phyloP scores from a whole-genome alignment of 306 rosid genomes.

The Ochetophila trinervis region DNA sequence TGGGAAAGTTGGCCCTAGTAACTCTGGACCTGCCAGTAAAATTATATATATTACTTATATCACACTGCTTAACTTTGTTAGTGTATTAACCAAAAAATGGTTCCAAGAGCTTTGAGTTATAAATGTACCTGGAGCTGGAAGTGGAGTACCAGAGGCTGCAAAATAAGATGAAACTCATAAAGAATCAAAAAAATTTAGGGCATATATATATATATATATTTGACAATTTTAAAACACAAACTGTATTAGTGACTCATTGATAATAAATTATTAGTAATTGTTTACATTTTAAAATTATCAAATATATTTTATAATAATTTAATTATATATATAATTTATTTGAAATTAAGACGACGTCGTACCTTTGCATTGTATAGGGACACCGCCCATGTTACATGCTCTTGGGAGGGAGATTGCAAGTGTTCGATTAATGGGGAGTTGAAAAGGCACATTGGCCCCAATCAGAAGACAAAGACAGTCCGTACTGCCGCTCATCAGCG shows the following conservation, averaged over 20 bases:
- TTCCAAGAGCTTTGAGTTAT: not conserved
- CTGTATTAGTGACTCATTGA: too few relatives aligned
- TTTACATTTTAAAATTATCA: too few relatives aligned
- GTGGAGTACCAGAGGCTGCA: constrained; percentile 58
- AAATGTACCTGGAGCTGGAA: constrained; percentile 61
- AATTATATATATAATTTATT: not conserved
- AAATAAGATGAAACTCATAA: constrained; percentile 6
- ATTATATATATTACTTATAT: not conserved
- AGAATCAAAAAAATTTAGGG: not conserved
- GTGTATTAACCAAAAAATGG: too few relatives aligned
- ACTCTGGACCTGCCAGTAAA: constrained; percentile 36
- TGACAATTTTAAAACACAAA: too few relatives aligned
- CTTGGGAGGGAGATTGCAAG: constrained; percentile 44
- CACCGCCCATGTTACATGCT: constrained; percentile 46
- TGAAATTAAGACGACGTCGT: not conserved
- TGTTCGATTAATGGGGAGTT: constrained; percentile 41
- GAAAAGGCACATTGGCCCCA: constrained; percentile 63
- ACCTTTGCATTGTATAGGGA: constrained; percentile 60
- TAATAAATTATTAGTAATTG: too few relatives aligned
- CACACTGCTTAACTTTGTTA: not conserved
- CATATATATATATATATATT: too few relatives aligned
- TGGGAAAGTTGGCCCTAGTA: constrained; percentile 27
- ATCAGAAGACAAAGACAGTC: constrained; percentile 67
- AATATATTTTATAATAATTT: too few relatives aligned
- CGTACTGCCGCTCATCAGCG: constrained; percentile 28